Base-by-base conservation (phyloP, 345 rosid genomes). In the Schrenkiella parvula region DNA sequence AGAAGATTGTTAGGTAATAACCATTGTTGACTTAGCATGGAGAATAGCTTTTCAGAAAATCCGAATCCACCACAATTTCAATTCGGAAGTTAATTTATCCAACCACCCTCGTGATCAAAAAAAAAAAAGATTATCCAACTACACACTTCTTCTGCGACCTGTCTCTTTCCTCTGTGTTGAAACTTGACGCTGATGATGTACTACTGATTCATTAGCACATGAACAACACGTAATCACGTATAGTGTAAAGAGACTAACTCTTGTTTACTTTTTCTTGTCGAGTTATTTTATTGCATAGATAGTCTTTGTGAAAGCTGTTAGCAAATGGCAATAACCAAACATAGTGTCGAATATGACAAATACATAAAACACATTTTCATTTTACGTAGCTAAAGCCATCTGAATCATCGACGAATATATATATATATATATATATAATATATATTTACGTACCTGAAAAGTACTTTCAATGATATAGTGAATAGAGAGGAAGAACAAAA, bases 11-110 rank as follows among this genome's bases (percentile, higher is more conserved):
- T 19, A 18, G 43, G 12, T 7, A 34, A 48, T 23, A 42, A 32
- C 18, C 17, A 68, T 21, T 69, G 74, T 70, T 59, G 74, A 70
- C 58, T 59, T 47, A 12, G 2, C 58, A 23, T 59, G 48, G 25
- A 59, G 6, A 59, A 46, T 58, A 29, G 37, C 58, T 58, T 58
- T 57, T 44, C 11, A n/a, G n/a, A n/a, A n/a, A n/a, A n/a, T n/a
- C 19, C 32, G n/a, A n/a, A 41, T 48, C 32, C 0, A 32, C 23
- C 44, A 21, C 6, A 35, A 22, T 65, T n/a, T 9, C 10, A 39
- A 17, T 26, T 31, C 18, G 39, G 19, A 31, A 15, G 48, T 50
- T 57, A 6, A 21, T 19, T 57, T 70, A 55, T 60, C 41, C 50
- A 70, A 15, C 48, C 4, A 46, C 57, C 6, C 4, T 15, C 0